Evolutionary conservation across 441 rosid species (phyloP).

Genomic region (Croton setiger): DNA sequence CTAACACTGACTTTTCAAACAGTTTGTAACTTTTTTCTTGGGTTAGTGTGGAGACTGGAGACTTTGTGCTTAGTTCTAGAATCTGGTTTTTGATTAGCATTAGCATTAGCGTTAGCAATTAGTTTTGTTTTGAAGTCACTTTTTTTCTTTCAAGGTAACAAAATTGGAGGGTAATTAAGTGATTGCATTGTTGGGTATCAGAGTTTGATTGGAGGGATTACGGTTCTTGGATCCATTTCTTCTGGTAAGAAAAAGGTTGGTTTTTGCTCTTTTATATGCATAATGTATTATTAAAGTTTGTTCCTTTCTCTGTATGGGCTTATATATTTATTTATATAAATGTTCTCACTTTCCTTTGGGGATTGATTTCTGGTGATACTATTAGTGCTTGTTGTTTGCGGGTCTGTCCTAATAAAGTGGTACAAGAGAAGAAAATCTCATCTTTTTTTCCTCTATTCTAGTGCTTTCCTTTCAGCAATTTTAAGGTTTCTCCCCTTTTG

Average conservation of each 20-base stretch:
- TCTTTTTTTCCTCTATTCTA: constrained; percentile 8
- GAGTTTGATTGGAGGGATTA: constrained; percentile 19
- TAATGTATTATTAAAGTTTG: constrained; percentile 23
- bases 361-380: constrained; percentile 15
- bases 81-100: constrained; percentile 3
- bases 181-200: constrained; percentile 21
- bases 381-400: constrained; percentile 20
- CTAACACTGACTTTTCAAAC: constrained; percentile 16
- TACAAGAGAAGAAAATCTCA: constrained; percentile 8
- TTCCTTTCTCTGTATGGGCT: constrained; percentile 20
- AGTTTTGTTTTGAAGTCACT: neutral
- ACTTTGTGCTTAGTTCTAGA: constrained; percentile 4
- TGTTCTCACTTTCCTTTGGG: constrained; percentile 13
- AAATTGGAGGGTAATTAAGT: constrained; percentile 10
- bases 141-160: constrained; percentile 5
- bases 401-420: constrained; percentile 25
- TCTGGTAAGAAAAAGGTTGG: constrained; percentile 29
- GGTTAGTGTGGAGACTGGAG: neutral
- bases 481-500: constrained; percentile 3
- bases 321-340: neutral
- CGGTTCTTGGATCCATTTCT: constrained; percentile 38
- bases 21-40: neutral
- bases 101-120: neutral
- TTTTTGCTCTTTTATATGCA: constrained; percentile 12
- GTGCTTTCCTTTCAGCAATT: constrained; percentile 8